Base-by-base conservation (phyloP, 2,329 filamentous ascomycete genomes). In the Zymoseptoria ardabiliae region DNA sequence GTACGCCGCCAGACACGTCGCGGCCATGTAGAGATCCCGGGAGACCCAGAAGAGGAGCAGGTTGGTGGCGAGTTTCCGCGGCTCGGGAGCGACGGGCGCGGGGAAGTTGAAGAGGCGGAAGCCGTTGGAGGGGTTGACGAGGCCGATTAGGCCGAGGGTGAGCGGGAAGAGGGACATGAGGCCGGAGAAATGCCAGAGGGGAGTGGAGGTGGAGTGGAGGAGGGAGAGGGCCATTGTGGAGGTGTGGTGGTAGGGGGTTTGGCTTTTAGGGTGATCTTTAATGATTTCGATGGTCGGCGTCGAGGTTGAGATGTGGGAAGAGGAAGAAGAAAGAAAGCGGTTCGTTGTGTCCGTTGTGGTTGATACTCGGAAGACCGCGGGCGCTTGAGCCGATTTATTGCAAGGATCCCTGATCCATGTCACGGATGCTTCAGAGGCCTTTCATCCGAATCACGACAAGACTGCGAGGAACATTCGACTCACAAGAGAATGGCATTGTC, bases 121-220 rank as follows among this genome's bases (percentile, higher is more conserved):
- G 22, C 53, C 53, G 48, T 28, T 58, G 23, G 49, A 17, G 13
- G 59, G 59, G 22, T 45, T 21, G 2, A 58, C 13, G 20, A 53
- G 22, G 45, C 53, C 59, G 22, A 56, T 58, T 3, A 58, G 49
- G 23, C 56, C 59, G 30, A 61, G 50, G 25, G 53, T 25, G 28
- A 61, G 50, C 10, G 59, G 59, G 48, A 61, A 58, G 13, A 58
- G 30, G 53, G 53, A 22, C 6, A 54, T 20, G 48, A 58, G 52
- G 52, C 56, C 59, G 35, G 59, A 53, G 28, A 54, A 22, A 48
- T 58, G 51, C 52, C 54, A 49, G 35, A 61, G 59, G 22, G 13
- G 20, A 3, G 53, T 30, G 22, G 56, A 58, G 35, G 30, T 49
- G 19, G 59, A 61, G 48, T 58, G 45, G 19, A 61, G 59, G 49